phyloP scores from a whole-genome alignment of 345 rosid genomes.

The Eucalyptus marginata region DNA sequence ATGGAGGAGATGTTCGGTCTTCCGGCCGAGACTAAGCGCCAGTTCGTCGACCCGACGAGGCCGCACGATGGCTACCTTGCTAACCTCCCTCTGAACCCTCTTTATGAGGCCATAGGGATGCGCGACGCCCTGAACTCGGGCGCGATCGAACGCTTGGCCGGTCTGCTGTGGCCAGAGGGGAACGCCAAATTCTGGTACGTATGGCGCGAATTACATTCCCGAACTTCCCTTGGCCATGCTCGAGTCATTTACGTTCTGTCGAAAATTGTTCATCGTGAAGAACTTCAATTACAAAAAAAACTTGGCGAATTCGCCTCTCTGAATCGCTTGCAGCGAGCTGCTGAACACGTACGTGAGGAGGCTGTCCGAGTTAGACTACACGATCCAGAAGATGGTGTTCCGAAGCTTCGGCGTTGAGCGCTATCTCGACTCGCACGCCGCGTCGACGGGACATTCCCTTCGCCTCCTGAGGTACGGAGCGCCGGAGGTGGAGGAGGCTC shows the following conservation, averaged over 20 bases:
- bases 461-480: neutral
- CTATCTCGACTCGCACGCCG: neutral
- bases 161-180: neutral
- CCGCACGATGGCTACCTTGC: neutral
- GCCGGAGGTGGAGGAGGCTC: neutral
- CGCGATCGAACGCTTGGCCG: neutral
- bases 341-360: neutral
- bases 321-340: neutral
- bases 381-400: neutral
- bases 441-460: neutral
- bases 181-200: neutral
- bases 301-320: too few relatives aligned
- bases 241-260: neutral
- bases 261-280: neutral
- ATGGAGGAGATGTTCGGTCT: neutral
- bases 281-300: neutral
- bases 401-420: neutral
- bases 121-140: neutral
- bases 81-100: neutral
- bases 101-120: neutral
- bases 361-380: neutral
- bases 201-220: neutral
- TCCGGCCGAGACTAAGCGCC: neutral
- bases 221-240: neutral
- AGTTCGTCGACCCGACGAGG: neutral